Conservation (phyloP, 2,329 filamentous ascomycete species). For the Fusarium equiseti region DNA sequence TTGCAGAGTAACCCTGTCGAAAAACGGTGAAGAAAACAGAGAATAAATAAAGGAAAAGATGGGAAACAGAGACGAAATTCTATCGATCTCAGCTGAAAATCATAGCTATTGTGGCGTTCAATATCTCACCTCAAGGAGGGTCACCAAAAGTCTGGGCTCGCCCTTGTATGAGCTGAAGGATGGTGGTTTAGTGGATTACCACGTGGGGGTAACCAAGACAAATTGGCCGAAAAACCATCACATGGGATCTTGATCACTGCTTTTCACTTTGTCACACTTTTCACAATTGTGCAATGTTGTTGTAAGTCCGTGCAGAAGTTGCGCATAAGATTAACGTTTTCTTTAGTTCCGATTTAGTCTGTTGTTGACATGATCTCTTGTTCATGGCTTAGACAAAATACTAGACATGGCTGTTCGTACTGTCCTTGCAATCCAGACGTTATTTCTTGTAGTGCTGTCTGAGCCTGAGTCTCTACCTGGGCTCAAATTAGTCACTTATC, state of each 20-base stretch:
- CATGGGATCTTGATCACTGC: conserved; percentile 32
- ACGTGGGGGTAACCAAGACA: conserved; percentile 33
- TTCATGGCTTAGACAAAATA: conserved; percentile 39
- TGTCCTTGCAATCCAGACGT: conserved; percentile 50
- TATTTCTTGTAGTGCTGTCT: conserved; percentile 40
- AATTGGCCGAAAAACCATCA: conserved; percentile 20
- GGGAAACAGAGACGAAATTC: neutral
- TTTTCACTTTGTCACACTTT: conserved; percentile 45
- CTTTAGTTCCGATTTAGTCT: neutral
- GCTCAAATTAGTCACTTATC: neutral
- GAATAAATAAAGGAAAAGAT: neutral
- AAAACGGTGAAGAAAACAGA: neutral
- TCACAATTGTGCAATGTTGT: neutral
- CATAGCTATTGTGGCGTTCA: conserved; percentile 22
- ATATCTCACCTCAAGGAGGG: conserved; percentile 19
- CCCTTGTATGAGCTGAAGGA: neutral
- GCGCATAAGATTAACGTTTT: neutral
- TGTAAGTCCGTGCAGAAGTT: neutral
- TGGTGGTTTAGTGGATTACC: conserved; percentile 24
- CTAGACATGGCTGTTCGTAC: conserved; percentile 49
- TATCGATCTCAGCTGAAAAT: neutral
- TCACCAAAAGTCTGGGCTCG: conserved; percentile 13
- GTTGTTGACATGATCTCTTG: too few species aligned
- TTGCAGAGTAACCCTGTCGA: too few species aligned
- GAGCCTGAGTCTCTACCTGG: neutral